These are phyloP conservation scores for Tulasnella sp. DNA, from an alignment of 768 basidiomycete species.

Conservation along the genomic window DNA sequence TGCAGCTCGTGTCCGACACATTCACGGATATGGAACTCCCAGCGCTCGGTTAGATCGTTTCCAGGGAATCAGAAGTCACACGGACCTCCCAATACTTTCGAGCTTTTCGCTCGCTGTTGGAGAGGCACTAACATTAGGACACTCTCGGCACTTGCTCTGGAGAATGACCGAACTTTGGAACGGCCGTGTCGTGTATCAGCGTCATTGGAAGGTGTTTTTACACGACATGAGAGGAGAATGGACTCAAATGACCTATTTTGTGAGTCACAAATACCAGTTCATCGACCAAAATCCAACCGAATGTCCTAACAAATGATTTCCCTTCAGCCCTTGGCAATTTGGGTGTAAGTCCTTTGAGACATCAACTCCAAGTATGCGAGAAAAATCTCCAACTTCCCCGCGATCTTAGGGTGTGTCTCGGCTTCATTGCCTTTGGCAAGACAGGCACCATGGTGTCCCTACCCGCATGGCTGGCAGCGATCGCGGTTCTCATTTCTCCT, in stretches of 20 bases:
- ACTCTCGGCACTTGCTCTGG: not conserved
- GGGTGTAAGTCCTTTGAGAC: conserved; percentile 13
- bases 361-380: no score
- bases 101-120: not conserved
- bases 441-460: not conserved
- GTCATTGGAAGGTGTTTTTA: conserved; percentile 28
- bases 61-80: not conserved
- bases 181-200: conserved; percentile 25
- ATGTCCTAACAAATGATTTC: not conserved
- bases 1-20: conserved; percentile 24
- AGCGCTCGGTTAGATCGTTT: conserved; percentile 12
- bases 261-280: not conserved
- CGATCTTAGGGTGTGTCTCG: not conserved
- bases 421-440: not conserved
- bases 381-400: not conserved
- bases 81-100: not conserved
- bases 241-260: not conserved
- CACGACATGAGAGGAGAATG: conserved; percentile 24
- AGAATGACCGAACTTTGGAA: conserved; percentile 15
- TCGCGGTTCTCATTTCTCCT: not conserved
- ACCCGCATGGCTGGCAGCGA: not conserved
- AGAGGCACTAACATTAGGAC: not conserved
- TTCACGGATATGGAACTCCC: conserved; percentile 13
- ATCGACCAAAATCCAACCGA: no score
- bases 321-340: not conserved